Evolutionary conservation across 441 rosid species (phyloP).

Genomic region (Erodium trifolium): DNA sequence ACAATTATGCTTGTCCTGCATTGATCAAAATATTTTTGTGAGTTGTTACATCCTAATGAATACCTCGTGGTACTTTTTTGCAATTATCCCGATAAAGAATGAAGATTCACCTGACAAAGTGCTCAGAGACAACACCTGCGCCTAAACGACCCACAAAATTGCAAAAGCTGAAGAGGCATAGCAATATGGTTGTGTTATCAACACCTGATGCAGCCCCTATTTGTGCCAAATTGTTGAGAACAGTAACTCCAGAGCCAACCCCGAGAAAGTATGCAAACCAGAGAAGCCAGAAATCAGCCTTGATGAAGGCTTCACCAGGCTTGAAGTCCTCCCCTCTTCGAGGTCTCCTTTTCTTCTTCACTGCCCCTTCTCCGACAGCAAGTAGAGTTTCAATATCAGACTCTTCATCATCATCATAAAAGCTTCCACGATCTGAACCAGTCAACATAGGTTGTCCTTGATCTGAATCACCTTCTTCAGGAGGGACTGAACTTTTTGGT

Average conservation of each 20-base stretch:
- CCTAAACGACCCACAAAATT: conserved; percentile 87
- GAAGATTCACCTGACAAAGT: conserved; percentile 64
- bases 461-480: conserved; percentile 21
- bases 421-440: conserved; percentile 50
- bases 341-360: conserved; percentile 73
- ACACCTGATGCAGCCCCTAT: conserved; percentile 67
- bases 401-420: conserved; percentile 35
- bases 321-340: conserved; percentile 93
- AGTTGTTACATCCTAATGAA: too few species aligned
- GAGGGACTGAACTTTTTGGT: conserved; percentile 27
- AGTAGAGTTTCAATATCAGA: conserved; percentile 66
- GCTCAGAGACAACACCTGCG: conserved; percentile 81
- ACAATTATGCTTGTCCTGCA: conserved; percentile 55
- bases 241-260: conserved; percentile 80
- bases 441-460: conserved; percentile 49
- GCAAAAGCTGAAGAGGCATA: conserved; percentile 72
- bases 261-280: conserved; percentile 82
- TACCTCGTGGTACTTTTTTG: too few species aligned
- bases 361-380: conserved; percentile 87
- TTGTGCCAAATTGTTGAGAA: conserved; percentile 93
- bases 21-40: conserved; percentile 1
- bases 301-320: conserved; percentile 59
- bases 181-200: conserved; percentile 57
- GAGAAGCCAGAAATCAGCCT: conserved; percentile 96
- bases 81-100: background rate